phyloP scores from a whole-genome alignment of 441 rosid species.

The Populus trichocarpa region DNA sequence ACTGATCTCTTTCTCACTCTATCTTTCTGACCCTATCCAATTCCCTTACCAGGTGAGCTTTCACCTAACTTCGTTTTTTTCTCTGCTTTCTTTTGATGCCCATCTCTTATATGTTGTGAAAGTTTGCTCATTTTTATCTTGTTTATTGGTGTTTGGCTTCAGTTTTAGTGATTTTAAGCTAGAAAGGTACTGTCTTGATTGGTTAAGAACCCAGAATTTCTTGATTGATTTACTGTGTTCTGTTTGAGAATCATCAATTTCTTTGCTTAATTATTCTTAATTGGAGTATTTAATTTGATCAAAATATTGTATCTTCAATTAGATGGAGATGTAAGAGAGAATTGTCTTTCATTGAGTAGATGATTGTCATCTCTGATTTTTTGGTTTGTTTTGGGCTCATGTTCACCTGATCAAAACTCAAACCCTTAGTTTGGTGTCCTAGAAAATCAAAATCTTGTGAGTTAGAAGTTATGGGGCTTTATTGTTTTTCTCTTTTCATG shows the following conservation, averaged over 20 bases:
- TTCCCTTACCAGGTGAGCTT: slow-evolving; percentile 1
- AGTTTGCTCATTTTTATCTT: neutral
- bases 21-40: neutral
- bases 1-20: neutral
- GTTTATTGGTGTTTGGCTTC: neutral
- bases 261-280: neutral
- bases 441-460: neutral
- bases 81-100: neutral
- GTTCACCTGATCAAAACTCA: neutral
- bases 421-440: neutral
- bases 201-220: neutral
- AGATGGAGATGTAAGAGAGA: neutral
- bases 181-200: neutral
- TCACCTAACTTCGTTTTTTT: neutral
- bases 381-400: neutral
- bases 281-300: too few species aligned
- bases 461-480: neutral
- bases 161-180: neutral
- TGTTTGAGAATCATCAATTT: neutral
- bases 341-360: neutral
- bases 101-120: neutral
- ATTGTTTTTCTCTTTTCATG: neutral
- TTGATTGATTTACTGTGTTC: neutral
- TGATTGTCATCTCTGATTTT: neutral
- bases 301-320: neutral